Evolutionary conservation across 2,329 filamentous ascomycete species (phyloP).

Genomic region (Byssothecium circinans): DNA sequence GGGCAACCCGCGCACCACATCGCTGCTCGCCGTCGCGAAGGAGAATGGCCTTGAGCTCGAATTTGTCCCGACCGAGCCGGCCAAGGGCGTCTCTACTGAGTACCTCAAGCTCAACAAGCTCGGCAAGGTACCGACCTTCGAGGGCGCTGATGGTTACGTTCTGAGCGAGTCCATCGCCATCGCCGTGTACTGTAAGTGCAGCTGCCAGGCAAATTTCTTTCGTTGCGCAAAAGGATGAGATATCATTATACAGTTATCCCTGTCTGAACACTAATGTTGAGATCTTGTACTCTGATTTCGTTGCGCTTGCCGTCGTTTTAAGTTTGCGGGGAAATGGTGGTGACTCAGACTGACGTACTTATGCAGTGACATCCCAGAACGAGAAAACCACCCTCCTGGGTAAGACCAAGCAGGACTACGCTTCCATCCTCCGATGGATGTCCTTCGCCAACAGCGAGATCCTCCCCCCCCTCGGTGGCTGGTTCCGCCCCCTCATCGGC

Average conservation of each 20-base stretch:
- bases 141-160: constrained; percentile 86
- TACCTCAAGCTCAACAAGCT: constrained; percentile 86
- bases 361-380: constrained; percentile 93
- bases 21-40: constrained; percentile 92
- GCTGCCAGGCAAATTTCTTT: constrained; percentile 9
- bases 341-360: constrained; percentile 33
- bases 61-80: constrained; percentile 70
- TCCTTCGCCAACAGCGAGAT: constrained; percentile 93
- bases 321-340: constrained; percentile 14
- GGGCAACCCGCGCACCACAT: constrained; percentile 87
- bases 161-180: constrained; percentile 92
- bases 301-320: constrained; percentile 45
- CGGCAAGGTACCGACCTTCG: constrained; percentile 89
- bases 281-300: constrained; percentile 76
- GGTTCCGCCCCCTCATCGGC: constrained; percentile 86
- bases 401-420: constrained; percentile 99
- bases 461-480: constrained; percentile 70
- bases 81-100: constrained; percentile 67
- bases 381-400: constrained; percentile 99
- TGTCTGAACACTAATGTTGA: constrained; percentile 97
- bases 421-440: constrained; percentile 97
- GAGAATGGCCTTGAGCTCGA: constrained; percentile 94
- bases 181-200: constrained; percentile 89
- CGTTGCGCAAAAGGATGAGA: constrained; percentile 66
- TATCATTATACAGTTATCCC: constrained; percentile 66